Percentiles rank a stretch among this genome's conserved stretches.
Conservation (phyloP, 169 alveolate species). For the Eimeria zaria region DNA sequence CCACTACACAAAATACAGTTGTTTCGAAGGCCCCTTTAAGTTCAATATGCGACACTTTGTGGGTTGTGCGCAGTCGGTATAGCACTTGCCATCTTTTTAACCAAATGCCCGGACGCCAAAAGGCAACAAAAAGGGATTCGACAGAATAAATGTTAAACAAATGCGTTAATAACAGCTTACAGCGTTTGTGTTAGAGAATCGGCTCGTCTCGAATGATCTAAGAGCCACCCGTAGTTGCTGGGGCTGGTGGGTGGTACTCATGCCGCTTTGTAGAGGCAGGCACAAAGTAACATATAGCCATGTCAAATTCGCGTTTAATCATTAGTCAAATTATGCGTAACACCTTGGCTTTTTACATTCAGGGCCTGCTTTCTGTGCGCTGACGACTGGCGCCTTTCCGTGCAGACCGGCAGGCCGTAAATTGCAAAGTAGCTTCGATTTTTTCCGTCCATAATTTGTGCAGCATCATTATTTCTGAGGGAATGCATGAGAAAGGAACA, state of each 20-base stretch:
- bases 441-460: neutral
- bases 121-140: neutral
- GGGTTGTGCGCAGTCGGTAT: neutral
- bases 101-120: neutral
- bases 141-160: neutral
- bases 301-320: neutral
- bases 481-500: neutral
- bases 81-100: neutral
- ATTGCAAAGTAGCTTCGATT: neutral
- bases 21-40: neutral
- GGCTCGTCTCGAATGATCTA: conserved; percentile 21
- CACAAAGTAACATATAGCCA: neutral
- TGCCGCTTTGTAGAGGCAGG: neutral
- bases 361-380: neutral
- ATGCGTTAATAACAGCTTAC: neutral
- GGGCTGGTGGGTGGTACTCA: conserved; percentile 66
- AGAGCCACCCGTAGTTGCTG: neutral
- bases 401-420: neutral
- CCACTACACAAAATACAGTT: neutral
- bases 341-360: neutral
- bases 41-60: neutral
- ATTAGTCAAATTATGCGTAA: neutral
- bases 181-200: neutral
- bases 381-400: neutral
- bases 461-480: neutral